phyloP scores from a whole-genome alignment of 441 rosid species.

The Viola pubescens region DNA sequence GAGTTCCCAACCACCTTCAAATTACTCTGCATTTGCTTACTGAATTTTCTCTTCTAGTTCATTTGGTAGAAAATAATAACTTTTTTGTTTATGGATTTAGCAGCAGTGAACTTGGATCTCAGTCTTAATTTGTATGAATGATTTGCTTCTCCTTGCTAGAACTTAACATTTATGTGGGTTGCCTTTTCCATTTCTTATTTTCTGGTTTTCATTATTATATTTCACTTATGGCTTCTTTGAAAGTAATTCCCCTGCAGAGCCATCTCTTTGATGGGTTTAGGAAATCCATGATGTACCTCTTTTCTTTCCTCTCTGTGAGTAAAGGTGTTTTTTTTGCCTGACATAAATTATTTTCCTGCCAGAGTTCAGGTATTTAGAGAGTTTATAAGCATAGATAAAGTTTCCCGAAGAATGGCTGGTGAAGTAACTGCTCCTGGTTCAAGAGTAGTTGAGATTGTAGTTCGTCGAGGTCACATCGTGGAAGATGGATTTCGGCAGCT shows the following conservation, averaged over 20 bases:
- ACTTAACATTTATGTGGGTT: no score
- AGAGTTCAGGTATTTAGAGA: constrained; percentile 98
- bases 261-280: constrained; percentile 3
- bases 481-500: constrained; percentile 93
- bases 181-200: no score
- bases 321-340: constrained; percentile 17
- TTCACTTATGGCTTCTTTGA: no score
- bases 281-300: constrained; percentile 4
- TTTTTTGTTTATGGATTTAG: no score
- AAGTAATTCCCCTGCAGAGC: background rate
- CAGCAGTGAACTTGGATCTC: no score
- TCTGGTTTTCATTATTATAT: no score
- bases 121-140: no score
- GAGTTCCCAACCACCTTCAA: background rate
- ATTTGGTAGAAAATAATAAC: no score
- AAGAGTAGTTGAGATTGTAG: constrained; percentile 80
- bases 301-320: constrained; percentile 11
- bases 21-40: constrained; percentile 1
- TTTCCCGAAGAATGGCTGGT: constrained; percentile 84
- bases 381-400: constrained; percentile 89
- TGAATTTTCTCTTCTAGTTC: background rate
- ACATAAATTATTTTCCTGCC: constrained; percentile 25
- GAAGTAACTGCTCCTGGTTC: constrained; percentile 86
- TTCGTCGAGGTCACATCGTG: constrained; percentile 85
- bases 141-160: no score